phyloP scores from a whole-genome alignment of 2,329 filamentous ascomycete genomes.

The Exophiala calicioides region DNA sequence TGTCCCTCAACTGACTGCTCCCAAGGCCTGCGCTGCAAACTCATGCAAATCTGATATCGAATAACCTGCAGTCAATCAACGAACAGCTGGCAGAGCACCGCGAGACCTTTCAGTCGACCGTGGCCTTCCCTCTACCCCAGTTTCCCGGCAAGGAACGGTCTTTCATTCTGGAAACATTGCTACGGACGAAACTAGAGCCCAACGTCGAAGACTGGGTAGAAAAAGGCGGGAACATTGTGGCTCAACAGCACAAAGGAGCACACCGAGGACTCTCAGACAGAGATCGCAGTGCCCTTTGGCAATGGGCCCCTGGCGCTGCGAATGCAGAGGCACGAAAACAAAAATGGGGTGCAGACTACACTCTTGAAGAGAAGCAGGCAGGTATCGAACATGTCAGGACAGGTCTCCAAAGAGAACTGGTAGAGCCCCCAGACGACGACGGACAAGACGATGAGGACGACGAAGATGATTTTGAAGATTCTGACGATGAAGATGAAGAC shows the following conservation, averaged over 20 bases:
- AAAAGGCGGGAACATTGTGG: slow-evolving; percentile 57
- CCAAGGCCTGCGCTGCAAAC: slow-evolving; percentile 69
- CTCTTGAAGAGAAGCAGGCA: slow-evolving; percentile 65
- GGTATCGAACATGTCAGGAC: slow-evolving; percentile 72
- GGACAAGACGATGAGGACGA: slow-evolving; percentile 55
- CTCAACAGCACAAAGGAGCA: slow-evolving; percentile 20
- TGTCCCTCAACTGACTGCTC: slow-evolving; percentile 2
- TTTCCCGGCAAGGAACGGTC: slow-evolving; percentile 72
- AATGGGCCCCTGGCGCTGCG: slow-evolving; percentile 53
- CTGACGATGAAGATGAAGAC: slow-evolving; percentile 55
- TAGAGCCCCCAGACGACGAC: slow-evolving; percentile 53
- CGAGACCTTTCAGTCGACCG: slow-evolving; percentile 67
- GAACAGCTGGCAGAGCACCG: slow-evolving; percentile 65
- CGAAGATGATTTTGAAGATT: slow-evolving; percentile 49
- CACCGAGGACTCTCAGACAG: slow-evolving; percentile 41
- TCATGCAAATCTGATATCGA: slow-evolving; percentile 70
- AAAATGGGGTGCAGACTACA: slow-evolving; percentile 67
- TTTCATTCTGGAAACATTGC: slow-evolving; percentile 64
- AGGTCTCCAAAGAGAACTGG: slow-evolving; percentile 61
- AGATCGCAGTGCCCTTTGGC: slow-evolving; percentile 63
- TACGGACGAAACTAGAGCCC: slow-evolving; percentile 83
- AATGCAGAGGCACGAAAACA: slow-evolving; percentile 47
- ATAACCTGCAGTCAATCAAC: slow-evolving; percentile 68
- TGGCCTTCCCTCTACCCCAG: slow-evolving; percentile 73
- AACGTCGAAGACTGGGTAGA: slow-evolving; percentile 72